These are phyloP conservation scores for Cryptosporidium sp. DNA, from an alignment of 169 alveolate genomes.

Conservation along the genomic window DNA sequence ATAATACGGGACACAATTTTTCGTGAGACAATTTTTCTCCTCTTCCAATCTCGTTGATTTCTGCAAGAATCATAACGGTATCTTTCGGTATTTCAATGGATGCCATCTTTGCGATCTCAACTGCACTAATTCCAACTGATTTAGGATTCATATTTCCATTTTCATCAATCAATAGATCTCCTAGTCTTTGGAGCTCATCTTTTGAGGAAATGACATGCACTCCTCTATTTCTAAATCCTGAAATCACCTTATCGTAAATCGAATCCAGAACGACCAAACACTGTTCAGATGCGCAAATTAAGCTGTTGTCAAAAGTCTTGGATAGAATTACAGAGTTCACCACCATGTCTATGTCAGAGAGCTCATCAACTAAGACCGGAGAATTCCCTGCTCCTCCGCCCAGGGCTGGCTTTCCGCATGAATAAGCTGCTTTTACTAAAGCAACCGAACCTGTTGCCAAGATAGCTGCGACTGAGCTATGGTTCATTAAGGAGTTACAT, in stretches of 20 bases:
- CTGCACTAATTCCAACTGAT: slow-evolving; percentile 76
- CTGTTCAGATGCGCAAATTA: slow-evolving; percentile 79
- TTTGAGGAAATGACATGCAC: slow-evolving; percentile 45
- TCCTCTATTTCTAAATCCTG: slow-evolving; percentile 67
- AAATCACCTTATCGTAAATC: slow-evolving; percentile 59
- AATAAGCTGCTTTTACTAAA: slow-evolving; percentile 78
- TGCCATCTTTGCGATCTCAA: slow-evolving; percentile 77
- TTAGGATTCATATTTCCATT: slow-evolving; percentile 77
- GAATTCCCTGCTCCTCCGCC: slow-evolving; percentile 81
- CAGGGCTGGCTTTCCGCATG: slow-evolving; percentile 78
- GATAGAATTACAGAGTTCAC: slow-evolving; percentile 74
- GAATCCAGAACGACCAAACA: slow-evolving; percentile 66
- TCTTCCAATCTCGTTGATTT: slow-evolving; percentile 57
- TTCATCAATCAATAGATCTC: slow-evolving; percentile 57
- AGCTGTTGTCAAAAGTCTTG: slow-evolving; percentile 76
- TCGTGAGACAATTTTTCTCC: slow-evolving; percentile 72
- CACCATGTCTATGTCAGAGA: slow-evolving; percentile 76
- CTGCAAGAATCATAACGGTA: slow-evolving; percentile 62
- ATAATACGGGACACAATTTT: slow-evolving; percentile 76
- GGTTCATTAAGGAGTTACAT: slow-evolving; percentile 74
- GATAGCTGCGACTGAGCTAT: slow-evolving; percentile 40
- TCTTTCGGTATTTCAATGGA: slow-evolving; percentile 73
- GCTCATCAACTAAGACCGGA: slow-evolving; percentile 77
- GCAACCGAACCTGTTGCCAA: slow-evolving; percentile 78
- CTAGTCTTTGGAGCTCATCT: slow-evolving; percentile 65